These are phyloP conservation scores for Daldinia sp. DNA, from an alignment of 2,329 filamentous ascomycete species.

Conservation along the genomic window DNA sequence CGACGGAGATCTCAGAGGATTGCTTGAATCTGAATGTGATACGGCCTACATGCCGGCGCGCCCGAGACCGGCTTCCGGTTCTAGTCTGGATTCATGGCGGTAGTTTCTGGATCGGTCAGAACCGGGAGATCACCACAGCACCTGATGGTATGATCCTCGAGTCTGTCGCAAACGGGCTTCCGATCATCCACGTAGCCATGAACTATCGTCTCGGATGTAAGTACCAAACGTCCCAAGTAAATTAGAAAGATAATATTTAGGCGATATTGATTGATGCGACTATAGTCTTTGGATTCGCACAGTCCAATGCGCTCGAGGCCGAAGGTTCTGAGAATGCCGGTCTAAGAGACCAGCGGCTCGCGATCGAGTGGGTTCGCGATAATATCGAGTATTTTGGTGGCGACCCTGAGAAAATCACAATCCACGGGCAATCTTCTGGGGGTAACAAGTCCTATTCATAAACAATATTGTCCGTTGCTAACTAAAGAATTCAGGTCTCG, in stretches of 20 bases:
- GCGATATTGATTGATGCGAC: background rate
- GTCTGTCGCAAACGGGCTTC: constrained; percentile 53
- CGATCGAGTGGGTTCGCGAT: constrained; percentile 56
- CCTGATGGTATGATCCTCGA: constrained; percentile 57
- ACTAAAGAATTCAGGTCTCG: constrained; percentile 44
- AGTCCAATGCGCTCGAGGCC: constrained; percentile 41
- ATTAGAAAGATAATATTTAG: background rate
- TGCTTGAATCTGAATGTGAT: constrained; percentile 50
- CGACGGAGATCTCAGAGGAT: constrained; percentile 51
- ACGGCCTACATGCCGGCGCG: constrained; percentile 43
- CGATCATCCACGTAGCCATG: constrained; percentile 48
- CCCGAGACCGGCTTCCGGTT: constrained; percentile 46
- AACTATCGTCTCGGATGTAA: constrained; percentile 48
- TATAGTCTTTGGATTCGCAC: constrained; percentile 45
- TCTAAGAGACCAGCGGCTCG: constrained; percentile 55
- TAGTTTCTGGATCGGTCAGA: constrained; percentile 46
- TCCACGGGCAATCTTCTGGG: constrained; percentile 51
- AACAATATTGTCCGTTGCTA: background rate
- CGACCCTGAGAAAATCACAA: constrained; percentile 53
- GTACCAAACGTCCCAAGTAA: background rate
- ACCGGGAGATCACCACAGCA: constrained; percentile 46
- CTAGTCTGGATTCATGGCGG: constrained; percentile 50
- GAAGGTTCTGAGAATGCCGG: constrained; percentile 55
- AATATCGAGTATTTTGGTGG: constrained; percentile 56
- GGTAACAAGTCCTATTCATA: constrained; percentile 30